These are phyloP conservation scores for Meira nashicola DNA, from an alignment of 1,284 basidiomycete species.

Conservation along the genomic window DNA sequence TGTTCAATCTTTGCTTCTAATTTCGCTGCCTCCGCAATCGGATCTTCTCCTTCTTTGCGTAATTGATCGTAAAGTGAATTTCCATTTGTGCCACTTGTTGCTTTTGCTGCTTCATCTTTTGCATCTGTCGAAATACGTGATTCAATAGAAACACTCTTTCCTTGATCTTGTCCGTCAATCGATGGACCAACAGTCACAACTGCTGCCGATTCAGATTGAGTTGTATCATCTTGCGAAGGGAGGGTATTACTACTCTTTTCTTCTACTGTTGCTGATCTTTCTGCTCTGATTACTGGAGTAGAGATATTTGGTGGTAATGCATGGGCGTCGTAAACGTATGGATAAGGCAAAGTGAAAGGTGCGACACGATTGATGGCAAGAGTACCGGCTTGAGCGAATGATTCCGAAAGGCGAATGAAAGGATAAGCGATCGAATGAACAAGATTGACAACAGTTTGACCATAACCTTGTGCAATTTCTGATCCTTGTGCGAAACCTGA, in stretches of 20 bases:
- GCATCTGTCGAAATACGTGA: constrained; percentile 21
- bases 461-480: constrained; percentile 4
- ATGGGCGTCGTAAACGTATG: constrained; percentile 3
- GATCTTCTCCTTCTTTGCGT: constrained; percentile 26
- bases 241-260: neutral
- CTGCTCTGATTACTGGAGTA: neutral
- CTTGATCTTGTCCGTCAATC: constrained; percentile 10
- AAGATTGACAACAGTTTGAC: neutral
- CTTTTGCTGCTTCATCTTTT: neutral
- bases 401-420: neutral
- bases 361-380: neutral
- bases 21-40: neutral
- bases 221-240: neutral
- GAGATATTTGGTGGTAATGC: neutral
- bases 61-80: constrained; percentile 26
- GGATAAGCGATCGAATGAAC: neutral
- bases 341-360: neutral
- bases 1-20: neutral
- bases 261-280: neutral
- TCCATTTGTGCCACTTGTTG: constrained; percentile 12
- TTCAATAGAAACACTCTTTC: constrained; percentile 23
- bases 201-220: neutral
- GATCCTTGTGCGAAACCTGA: constrained; percentile 5
- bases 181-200: neutral
- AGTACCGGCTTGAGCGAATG: constrained; percentile 1